These are phyloP conservation scores for Diplosphaera chodatii DNA, from an alignment of 139 green algal species.

Conservation along the genomic window DNA sequence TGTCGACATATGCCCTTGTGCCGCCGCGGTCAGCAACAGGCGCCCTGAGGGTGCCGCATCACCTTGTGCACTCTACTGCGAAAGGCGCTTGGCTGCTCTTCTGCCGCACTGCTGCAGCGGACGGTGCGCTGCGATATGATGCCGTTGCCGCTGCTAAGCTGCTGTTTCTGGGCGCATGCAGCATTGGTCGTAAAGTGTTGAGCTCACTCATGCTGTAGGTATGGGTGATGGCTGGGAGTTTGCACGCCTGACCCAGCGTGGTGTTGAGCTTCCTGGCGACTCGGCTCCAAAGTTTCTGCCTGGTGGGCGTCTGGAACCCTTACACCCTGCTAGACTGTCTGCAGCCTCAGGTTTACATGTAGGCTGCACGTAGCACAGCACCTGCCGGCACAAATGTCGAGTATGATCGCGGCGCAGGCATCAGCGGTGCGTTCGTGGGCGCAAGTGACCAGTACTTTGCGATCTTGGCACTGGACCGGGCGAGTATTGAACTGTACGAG, in stretches of 20 bases:
- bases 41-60: neutral
- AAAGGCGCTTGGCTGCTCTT: constrained; percentile 18
- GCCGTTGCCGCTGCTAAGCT: too few species aligned
- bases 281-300: neutral
- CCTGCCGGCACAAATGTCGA: neutral
- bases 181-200: too few species aligned
- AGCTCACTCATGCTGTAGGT: neutral
- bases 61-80: constrained; percentile 6
- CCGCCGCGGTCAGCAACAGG: neutral
- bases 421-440: constrained; percentile 29
- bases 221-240: neutral
- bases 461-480: constrained; percentile 33
- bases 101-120: neutral
- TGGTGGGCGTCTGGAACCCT: neutral
- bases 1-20: neutral
- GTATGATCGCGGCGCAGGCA: constrained; percentile 6
- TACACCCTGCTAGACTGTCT: too few species aligned
- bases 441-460: constrained; percentile 25
- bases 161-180: too few species aligned
- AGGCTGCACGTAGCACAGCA: too few species aligned
- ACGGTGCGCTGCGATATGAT: neutral
- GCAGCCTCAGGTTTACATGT: too few species aligned
- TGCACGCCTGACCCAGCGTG: neutral
- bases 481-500: constrained; percentile 28
- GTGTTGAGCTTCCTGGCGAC: neutral